Percentiles rank a stretch among this genome's conserved stretches.
These are phyloP conservation scores for Microdochium nivale DNA, from an alignment of 2,329 filamentous ascomycete genomes.

Conservation along the genomic window DNA sequence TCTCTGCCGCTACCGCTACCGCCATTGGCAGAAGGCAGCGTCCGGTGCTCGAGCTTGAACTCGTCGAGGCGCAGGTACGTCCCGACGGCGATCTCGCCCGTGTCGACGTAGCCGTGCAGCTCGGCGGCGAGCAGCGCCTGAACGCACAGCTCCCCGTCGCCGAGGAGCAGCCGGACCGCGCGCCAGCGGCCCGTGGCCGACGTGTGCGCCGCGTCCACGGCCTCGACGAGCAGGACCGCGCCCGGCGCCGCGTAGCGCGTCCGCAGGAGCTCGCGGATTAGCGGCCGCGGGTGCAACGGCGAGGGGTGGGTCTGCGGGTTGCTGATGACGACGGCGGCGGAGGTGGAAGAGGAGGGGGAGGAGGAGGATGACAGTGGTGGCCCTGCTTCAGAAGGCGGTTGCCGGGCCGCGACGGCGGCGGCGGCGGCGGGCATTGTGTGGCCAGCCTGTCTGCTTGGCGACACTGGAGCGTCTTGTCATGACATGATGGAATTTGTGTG, in stretches of 20 bases:
- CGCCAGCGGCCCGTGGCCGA: slow-evolving; percentile 29
- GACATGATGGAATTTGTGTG: background rate
- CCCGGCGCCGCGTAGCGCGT: slow-evolving; percentile 37
- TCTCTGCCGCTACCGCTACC: background rate
- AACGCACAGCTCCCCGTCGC: slow-evolving; percentile 45
- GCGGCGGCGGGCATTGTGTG: background rate
- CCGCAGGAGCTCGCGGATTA: slow-evolving; percentile 39
- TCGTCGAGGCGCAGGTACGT: slow-evolving; percentile 38
- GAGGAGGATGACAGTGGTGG: background rate
- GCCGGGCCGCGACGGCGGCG: background rate
- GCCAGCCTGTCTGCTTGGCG: background rate
- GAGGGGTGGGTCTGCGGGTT: slow-evolving; percentile 1
- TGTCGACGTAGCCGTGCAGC: slow-evolving; percentile 39
- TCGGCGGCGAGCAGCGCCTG: slow-evolving; percentile 38
- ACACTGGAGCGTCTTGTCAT: background rate
- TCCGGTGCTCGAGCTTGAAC: slow-evolving; percentile 22
- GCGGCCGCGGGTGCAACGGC: slow-evolving; percentile 23
- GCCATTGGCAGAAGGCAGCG: background rate
- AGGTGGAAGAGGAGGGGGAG: background rate
- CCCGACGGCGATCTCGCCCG: slow-evolving; percentile 34
- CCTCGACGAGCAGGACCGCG: slow-evolving; percentile 42
- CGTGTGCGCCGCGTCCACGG: slow-evolving; percentile 27
- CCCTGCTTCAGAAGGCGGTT: background rate
- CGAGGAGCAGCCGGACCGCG: slow-evolving; percentile 36
- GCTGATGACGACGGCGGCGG: background rate